phyloP scores from a whole-genome alignment of 2,329 filamentous ascomycete species.

The Monilinia fructicola region DNA sequence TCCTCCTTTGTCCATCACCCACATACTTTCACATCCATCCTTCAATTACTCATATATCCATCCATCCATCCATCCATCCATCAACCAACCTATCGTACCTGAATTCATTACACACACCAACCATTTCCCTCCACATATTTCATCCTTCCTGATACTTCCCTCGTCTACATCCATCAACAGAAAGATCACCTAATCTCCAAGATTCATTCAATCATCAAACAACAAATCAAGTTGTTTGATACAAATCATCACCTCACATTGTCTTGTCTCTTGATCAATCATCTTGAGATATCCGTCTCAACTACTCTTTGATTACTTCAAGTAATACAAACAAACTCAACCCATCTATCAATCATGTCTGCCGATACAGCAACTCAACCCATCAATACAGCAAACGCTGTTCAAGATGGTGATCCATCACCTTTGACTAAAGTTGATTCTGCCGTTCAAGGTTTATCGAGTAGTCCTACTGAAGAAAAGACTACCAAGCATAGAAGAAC shows the following conservation, averaged over 20 bases:
- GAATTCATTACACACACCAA: slow-evolving; percentile 2
- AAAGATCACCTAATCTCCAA: neutral
- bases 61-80: no score
- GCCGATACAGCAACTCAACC: slow-evolving; percentile 42
- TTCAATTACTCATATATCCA: neutral
- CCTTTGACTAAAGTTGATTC: slow-evolving; percentile 88
- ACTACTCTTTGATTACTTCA: neutral
- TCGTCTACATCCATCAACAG: neutral
- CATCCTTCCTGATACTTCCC: neutral
- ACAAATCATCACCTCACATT: neutral
- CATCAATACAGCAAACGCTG: slow-evolving; percentile 12
- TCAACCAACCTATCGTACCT: neutral
- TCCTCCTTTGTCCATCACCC: slow-evolving; percentile 9
- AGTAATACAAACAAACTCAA: neutral
- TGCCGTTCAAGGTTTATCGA: slow-evolving; percentile 75
- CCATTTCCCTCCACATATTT: neutral
- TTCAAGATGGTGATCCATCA: slow-evolving; percentile 26
- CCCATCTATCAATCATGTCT: slow-evolving; percentile 47
- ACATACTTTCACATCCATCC: neutral
- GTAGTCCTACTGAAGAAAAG: slow-evolving; percentile 65
- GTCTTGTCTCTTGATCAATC: neutral
- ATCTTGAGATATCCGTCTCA: slow-evolving; percentile 12
- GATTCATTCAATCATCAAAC: no score
- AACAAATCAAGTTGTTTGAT: no score
- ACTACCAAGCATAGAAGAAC: slow-evolving; percentile 65